Evolutionary conservation across 2,329 filamentous ascomycete genomes (phyloP).

Genomic region (Cladorrhinum sp.): DNA sequence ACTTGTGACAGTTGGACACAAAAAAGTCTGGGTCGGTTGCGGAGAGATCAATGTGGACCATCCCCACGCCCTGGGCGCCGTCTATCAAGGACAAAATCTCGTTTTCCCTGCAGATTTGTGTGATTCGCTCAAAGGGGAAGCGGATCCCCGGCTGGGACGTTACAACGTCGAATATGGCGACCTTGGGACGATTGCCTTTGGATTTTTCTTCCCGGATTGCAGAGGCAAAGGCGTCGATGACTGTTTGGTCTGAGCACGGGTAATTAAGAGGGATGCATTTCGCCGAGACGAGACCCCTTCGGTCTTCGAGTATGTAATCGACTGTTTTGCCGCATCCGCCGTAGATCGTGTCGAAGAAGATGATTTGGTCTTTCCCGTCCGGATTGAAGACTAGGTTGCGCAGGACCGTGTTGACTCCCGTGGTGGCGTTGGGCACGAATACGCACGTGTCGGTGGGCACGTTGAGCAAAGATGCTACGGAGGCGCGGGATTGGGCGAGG

Average conservation of each 20-base stretch:
- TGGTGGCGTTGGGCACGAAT: constrained; percentile 78
- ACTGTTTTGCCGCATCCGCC: constrained; percentile 72
- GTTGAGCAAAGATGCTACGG: constrained; percentile 64
- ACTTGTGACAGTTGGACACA: constrained; percentile 85
- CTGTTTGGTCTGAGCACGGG: constrained; percentile 66
- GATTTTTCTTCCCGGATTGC: constrained; percentile 52
- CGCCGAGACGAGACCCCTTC: constrained; percentile 41
- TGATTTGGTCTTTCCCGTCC: constrained; percentile 72
- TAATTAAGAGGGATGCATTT: constrained; percentile 61
- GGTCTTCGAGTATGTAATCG: constrained; percentile 67
- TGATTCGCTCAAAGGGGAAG: constrained; percentile 72
- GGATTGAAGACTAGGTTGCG: constrained; percentile 65
- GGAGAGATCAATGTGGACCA: constrained; percentile 67
- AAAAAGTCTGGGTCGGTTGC: constrained; percentile 79
- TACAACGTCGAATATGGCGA: constrained; percentile 78
- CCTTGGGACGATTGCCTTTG: constrained; percentile 59
- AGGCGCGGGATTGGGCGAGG: constrained; percentile 62
- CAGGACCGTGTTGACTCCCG: constrained; percentile 74
- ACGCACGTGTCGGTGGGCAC: constrained; percentile 65
- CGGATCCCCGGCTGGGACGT: constrained; percentile 74
- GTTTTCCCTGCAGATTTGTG: constrained; percentile 60
- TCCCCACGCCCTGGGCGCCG: constrained; percentile 80
- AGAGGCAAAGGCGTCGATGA: constrained; percentile 59
- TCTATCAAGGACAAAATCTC: constrained; percentile 74
- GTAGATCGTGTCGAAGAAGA: constrained; percentile 79